These are phyloP conservation scores for Cichorium intybus DNA, from an alignment of 140 eudicot species.

Conservation along the genomic window DNA sequence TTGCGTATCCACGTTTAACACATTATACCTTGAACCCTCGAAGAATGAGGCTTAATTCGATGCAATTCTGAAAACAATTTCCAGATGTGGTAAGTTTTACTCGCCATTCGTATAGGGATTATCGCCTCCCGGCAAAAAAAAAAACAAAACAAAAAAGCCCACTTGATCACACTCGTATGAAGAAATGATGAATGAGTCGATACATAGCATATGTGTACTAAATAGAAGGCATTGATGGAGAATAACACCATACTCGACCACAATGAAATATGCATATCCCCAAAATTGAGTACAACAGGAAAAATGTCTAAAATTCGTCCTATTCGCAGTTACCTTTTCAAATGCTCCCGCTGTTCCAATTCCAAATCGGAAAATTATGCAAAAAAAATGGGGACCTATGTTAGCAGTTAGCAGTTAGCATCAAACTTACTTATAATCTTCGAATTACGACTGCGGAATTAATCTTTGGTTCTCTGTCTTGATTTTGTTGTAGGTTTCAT, in stretches of 20 bases:
- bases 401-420: too few species aligned
- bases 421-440: slow-evolving; percentile 20
- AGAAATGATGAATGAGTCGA: background rate
- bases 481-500: slow-evolving; percentile 9
- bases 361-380: slow-evolving; percentile 4
- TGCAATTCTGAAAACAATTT: background rate
- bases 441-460: background rate
- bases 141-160: too few species aligned
- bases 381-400: background rate
- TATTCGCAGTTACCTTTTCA: background rate
- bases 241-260: background rate
- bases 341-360: background rate
- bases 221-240: background rate
- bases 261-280: background rate
- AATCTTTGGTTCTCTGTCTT: background rate
- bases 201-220: background rate
- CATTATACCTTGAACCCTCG: background rate
- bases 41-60: background rate
- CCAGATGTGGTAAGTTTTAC: background rate
- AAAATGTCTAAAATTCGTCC: background rate
- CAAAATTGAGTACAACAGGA: background rate
- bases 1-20: too few species aligned
- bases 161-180: background rate
- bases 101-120: too few species aligned
- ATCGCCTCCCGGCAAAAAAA: too few species aligned